A percentile compares a stretch with the other conserved stretches of the same genome.
Conservation (phyloP, 2,329 filamentous ascomycete genomes). For the Paracamarosporium sp. region DNA sequence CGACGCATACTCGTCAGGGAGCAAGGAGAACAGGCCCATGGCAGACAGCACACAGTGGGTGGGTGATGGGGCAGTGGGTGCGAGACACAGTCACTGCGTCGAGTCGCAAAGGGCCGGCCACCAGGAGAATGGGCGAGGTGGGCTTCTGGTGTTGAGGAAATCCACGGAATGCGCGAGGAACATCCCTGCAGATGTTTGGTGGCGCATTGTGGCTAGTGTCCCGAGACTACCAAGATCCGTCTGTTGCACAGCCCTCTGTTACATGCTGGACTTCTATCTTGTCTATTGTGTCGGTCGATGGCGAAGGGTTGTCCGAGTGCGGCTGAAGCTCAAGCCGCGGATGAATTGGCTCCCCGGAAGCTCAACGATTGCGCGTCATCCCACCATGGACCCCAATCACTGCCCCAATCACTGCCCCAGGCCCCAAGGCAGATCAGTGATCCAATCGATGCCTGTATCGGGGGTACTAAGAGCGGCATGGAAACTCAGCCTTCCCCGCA, state of each 20-base stretch:
- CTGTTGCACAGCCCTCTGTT: too few species aligned
- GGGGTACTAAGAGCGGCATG: background rate
- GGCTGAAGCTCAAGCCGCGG: background rate
- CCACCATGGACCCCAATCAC: background rate
- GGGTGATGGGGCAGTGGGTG: background rate
- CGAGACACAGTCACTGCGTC: background rate
- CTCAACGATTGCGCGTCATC: background rate
- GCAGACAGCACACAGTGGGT: background rate
- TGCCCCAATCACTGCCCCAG: background rate
- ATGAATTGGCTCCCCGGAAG: background rate
- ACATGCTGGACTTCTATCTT: too few species aligned
- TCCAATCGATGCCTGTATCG: background rate
- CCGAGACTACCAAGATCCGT: too few species aligned
- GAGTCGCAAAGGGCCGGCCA: background rate
- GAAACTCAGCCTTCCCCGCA: slow-evolving; percentile 3
- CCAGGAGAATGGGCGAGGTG: background rate
- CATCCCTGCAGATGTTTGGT: background rate
- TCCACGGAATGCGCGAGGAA: background rate
- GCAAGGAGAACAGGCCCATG: slow-evolving; percentile 71
- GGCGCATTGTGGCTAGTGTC: slow-evolving; percentile 1
- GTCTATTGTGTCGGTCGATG: too few species aligned
- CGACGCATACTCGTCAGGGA: slow-evolving; percentile 63
- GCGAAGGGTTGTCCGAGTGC: too few species aligned
- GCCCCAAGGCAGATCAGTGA: background rate
- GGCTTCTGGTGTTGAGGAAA: background rate